phyloP scores from a whole-genome alignment of 208 protist species.

The Trypanosomatidae sp. region DNA sequence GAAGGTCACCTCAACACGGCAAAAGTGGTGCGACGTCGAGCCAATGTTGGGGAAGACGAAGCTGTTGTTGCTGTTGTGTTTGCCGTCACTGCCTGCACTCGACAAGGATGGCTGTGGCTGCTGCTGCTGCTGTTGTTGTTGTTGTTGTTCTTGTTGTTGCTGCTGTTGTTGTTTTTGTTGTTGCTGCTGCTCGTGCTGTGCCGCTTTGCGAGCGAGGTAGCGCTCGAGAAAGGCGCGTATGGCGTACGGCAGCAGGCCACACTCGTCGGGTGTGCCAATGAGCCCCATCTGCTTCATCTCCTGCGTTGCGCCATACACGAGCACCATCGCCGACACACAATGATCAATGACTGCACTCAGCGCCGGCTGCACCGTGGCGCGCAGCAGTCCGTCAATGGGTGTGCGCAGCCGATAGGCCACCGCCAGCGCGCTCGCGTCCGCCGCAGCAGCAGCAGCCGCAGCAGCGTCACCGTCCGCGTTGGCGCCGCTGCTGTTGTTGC shows the following conservation, averaged over 20 bases:
- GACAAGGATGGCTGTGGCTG: background rate
- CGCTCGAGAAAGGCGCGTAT: slow-evolving; percentile 57
- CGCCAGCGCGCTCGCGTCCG: slow-evolving; percentile 1
- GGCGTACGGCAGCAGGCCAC: slow-evolving; percentile 54
- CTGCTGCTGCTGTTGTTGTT: slow-evolving; percentile 3
- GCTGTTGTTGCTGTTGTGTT: slow-evolving; percentile 1
- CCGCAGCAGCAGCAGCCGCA: background rate
- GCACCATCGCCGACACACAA: slow-evolving; percentile 57
- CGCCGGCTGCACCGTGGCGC: slow-evolving; percentile 34
- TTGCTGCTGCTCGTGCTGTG: slow-evolving; percentile 6
- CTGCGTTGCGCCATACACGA: slow-evolving; percentile 78
- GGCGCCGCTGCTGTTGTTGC: background rate
- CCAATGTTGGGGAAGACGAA: slow-evolving; percentile 29
- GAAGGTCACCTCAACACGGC: slow-evolving; percentile 61
- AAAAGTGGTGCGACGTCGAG: slow-evolving; percentile 29
- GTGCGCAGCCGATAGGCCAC: slow-evolving; percentile 31
- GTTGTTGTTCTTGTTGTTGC: background rate
- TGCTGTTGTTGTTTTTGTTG: background rate
- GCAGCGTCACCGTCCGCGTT: background rate
- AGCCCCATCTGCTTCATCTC: slow-evolving; percentile 84
- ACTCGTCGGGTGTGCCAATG: slow-evolving; percentile 66
- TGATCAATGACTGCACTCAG: slow-evolving; percentile 59
- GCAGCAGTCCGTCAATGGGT: slow-evolving; percentile 35
- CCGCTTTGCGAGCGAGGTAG: slow-evolving; percentile 18
- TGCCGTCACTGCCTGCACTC: background rate